These are phyloP conservation scores for Sporothrix dimorphospora DNA, from an alignment of 2,329 filamentous ascomycete genomes.

Conservation along the genomic window DNA sequence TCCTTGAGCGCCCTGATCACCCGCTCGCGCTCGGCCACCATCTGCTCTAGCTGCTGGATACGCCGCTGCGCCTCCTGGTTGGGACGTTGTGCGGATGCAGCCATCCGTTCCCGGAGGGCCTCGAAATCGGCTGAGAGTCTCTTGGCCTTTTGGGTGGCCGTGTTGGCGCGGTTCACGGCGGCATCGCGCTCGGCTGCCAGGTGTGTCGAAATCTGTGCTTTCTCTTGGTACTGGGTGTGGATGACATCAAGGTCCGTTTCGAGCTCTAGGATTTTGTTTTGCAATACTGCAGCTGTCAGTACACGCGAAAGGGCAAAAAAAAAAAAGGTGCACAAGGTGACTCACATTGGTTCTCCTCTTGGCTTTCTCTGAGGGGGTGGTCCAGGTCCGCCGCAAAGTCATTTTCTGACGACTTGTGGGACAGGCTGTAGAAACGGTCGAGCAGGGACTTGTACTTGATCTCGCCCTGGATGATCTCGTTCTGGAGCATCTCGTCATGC, in stretches of 20 bases:
- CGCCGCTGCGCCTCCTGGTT: slow-evolving; percentile 32
- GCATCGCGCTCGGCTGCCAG: slow-evolving; percentile 30
- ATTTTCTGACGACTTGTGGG: slow-evolving; percentile 28
- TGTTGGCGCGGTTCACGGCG: slow-evolving; percentile 21
- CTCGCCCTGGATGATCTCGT: slow-evolving; percentile 35
- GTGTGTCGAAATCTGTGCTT: slow-evolving; percentile 13
- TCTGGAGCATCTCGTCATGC: slow-evolving; percentile 37
- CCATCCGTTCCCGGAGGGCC: slow-evolving; percentile 26
- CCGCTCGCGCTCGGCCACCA: slow-evolving; percentile 34
- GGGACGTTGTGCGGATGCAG: slow-evolving; percentile 14
- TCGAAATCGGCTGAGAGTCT: slow-evolving; percentile 30
- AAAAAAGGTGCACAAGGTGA: neutral
- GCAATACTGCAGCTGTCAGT: slow-evolving; percentile 23
- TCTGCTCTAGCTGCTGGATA: slow-evolving; percentile 34
- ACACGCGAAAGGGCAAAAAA: neutral
- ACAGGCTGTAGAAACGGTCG: slow-evolving; percentile 31
- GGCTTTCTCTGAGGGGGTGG: slow-evolving; percentile 26
- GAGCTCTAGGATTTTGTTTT: slow-evolving; percentile 31
- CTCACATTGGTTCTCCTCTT: slow-evolving; percentile 31
- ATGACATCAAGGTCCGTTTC: slow-evolving; percentile 30
- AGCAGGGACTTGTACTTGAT: slow-evolving; percentile 33
- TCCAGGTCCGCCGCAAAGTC: slow-evolving; percentile 25
- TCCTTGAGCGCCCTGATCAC: slow-evolving; percentile 35
- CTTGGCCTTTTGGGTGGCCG: slow-evolving; percentile 21
- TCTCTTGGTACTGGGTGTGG: slow-evolving; percentile 29